These are phyloP conservation scores for Capsella bursapastoris DNA, from an alignment of 345 rosid genomes.

Conservation along the genomic window DNA sequence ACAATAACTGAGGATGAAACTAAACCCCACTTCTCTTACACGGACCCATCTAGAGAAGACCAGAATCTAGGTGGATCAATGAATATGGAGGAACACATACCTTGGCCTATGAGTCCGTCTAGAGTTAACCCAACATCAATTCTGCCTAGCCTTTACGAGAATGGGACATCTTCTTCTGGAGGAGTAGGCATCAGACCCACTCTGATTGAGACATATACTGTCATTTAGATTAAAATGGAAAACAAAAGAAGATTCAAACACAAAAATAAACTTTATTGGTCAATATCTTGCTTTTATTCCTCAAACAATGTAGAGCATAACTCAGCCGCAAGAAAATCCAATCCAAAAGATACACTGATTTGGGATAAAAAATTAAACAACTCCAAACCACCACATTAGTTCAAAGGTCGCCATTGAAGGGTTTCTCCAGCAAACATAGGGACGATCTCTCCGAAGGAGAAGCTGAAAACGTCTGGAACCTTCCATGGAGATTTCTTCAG, in stretches of 20 bases:
- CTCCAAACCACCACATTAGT: constrained; percentile 26
- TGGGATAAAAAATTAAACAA: not conserved
- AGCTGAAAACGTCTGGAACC: constrained; percentile 73
- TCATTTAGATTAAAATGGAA: constrained; percentile 24
- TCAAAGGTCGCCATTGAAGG: constrained; percentile 61
- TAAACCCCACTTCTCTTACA: constrained; percentile 15
- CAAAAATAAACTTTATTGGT: constrained; percentile 25
- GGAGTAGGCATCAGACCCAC: constrained; percentile 28
- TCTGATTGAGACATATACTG: constrained; percentile 25
- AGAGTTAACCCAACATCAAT: constrained; percentile 8
- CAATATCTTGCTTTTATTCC: constrained; percentile 36
- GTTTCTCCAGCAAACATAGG: constrained; percentile 93
- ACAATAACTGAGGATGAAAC: constrained; percentile 28
- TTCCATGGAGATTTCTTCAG: constrained; percentile 69
- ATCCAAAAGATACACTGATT: constrained; percentile 22
- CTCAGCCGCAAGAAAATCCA: constrained; percentile 10
- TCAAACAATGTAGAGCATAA: constrained; percentile 26
- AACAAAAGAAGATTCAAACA: not conserved
- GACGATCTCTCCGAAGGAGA: constrained; percentile 73
- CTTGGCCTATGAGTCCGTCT: constrained; percentile 35
- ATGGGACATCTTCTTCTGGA: constrained; percentile 37
- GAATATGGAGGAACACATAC: constrained; percentile 36
- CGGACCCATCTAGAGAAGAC: not conserved
- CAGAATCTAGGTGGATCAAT: constrained; percentile 26
- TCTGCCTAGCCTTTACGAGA: constrained; percentile 25